Conservation (phyloP, 805 yeast genomes). For the Sungouiozyma ichnusensis region DNA sequence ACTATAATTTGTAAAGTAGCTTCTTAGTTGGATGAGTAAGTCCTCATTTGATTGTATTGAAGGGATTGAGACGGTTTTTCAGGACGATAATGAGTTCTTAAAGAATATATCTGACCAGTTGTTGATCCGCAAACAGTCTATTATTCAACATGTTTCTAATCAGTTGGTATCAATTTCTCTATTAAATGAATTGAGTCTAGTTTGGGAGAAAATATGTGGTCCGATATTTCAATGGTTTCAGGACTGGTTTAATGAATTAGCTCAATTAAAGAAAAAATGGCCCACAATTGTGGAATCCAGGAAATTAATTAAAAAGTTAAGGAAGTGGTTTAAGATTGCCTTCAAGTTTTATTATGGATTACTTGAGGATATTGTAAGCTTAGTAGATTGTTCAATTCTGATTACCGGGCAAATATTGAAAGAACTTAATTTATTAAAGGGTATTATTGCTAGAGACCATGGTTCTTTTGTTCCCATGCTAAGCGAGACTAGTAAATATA, state of each 20-base stretch:
- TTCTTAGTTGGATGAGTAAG: neutral
- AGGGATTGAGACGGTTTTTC: neutral
- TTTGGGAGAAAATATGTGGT: conserved; percentile 54
- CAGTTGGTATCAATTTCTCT: neutral
- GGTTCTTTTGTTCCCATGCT: neutral
- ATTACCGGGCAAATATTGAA: conserved; percentile 6
- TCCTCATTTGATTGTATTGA: neutral
- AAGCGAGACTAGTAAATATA: neutral
- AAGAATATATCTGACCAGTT: neutral
- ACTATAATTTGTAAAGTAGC: no score
- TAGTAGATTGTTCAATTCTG: conserved; percentile 6
- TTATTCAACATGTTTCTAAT: neutral
- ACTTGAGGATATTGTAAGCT: conserved; percentile 17
- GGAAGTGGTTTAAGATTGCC: conserved; percentile 39
- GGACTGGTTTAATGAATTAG: conserved; percentile 18
- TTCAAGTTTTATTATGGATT: conserved; percentile 39
- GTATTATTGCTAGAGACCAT: neutral
- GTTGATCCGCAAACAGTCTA: neutral
- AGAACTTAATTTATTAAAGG: conserved; percentile 3
- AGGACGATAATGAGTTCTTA: neutral
- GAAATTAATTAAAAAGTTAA: conserved; percentile 40
- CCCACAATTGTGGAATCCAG: conserved; percentile 40
- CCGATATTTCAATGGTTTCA: conserved; percentile 51
- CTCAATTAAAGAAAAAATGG: conserved; percentile 12
- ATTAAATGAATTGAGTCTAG: neutral